Evolutionary conservation across 2,329 filamentous ascomycete species (phyloP).

Genomic region (Monosporascus sp.): DNA sequence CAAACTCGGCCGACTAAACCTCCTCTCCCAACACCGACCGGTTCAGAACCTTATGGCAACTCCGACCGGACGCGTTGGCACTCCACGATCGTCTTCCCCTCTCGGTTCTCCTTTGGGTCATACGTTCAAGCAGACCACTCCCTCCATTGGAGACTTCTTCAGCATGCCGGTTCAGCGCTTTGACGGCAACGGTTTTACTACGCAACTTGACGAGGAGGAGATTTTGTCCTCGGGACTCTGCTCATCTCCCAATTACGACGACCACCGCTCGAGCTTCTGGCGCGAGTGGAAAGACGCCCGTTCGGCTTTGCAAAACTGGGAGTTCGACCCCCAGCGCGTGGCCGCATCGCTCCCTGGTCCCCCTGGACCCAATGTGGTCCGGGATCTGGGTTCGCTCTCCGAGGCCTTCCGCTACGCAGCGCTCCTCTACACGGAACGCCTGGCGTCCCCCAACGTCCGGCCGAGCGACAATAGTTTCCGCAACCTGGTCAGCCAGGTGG

Average conservation of each 20-base stretch:
- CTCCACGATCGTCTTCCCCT: constrained; percentile 29
- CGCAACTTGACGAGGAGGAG: constrained; percentile 51
- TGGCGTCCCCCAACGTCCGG: constrained; percentile 70
- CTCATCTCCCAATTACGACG: constrained; percentile 46
- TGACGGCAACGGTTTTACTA: constrained; percentile 63
- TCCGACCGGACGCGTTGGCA: constrained; percentile 19
- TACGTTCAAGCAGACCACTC: constrained; percentile 34
- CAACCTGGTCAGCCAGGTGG: constrained; percentile 72
- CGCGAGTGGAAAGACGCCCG: constrained; percentile 79
- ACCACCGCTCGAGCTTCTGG: constrained; percentile 68
- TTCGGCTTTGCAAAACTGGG: constrained; percentile 72
- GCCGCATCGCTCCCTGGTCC: constrained; percentile 44
- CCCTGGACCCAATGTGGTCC: constrained; percentile 56
- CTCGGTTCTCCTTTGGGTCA: constrained; percentile 37
- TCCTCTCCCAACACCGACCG: constrained; percentile 67
- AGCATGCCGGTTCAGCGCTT: constrained; percentile 52
- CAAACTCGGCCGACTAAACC: constrained; percentile 76
- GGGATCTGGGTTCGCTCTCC: constrained; percentile 75
- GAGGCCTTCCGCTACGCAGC: constrained; percentile 89
- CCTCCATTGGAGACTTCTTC: constrained; percentile 43
- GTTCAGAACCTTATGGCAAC: constrained; percentile 37
- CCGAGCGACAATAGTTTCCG: constrained; percentile 75
- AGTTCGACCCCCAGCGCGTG: constrained; percentile 57
- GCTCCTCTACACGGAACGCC: constrained; percentile 81
- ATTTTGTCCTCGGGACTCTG: constrained; percentile 36